Conservation (phyloP, 176 grass and related monocot genomes). For the Cymbopogon citratus region DNA sequence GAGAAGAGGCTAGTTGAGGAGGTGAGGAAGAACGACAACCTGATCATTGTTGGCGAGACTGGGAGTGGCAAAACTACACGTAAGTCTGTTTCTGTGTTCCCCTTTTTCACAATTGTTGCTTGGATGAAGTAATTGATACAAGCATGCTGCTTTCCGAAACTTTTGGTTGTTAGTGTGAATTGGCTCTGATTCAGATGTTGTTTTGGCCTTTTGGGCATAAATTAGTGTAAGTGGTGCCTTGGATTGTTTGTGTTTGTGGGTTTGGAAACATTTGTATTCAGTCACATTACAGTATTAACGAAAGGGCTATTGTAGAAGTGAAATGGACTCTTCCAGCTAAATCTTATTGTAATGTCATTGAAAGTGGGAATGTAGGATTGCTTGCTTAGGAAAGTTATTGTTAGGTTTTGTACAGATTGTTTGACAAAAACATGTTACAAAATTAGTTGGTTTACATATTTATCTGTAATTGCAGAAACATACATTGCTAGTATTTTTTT, state of each 20-base stretch:
- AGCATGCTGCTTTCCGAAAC: neutral
- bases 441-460: neutral
- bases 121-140: neutral
- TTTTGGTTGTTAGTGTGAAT: neutral
- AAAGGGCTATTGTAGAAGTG: neutral
- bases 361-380: neutral
- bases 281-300: neutral
- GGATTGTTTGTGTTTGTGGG: neutral
- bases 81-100: constrained; percentile 29
- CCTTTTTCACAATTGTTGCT: neutral
- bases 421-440: neutral
- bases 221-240: neutral
- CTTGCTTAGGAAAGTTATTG: neutral
- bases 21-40: constrained; percentile 66
- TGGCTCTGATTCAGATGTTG: neutral
- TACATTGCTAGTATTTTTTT: neutral
- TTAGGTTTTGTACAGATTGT: neutral
- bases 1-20: constrained; percentile 74
- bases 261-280: neutral
- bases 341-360: neutral
- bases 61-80: constrained; percentile 95
- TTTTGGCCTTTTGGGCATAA: neutral
- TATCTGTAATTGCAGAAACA: neutral
- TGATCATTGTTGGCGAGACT: constrained; percentile 88
- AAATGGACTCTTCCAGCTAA: neutral